These are phyloP conservation scores for Adiantum capillusveneris DNA, from an alignment of 75 land plant species.

Conservation along the genomic window DNA sequence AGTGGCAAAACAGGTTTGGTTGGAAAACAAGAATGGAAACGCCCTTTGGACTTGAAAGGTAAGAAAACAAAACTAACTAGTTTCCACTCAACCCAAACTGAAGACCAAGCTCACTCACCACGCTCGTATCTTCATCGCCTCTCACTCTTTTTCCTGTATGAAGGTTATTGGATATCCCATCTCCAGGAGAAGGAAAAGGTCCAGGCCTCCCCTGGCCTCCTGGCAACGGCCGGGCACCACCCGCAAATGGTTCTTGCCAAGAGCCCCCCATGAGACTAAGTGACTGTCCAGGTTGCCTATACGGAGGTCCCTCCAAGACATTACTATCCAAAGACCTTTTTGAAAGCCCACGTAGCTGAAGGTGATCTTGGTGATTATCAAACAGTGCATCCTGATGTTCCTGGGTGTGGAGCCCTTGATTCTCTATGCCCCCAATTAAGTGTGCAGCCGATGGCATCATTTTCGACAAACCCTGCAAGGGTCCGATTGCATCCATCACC, in stretches of 20 bases:
- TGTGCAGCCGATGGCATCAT: not conserved
- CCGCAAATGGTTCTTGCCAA: slow-evolving; percentile 30
- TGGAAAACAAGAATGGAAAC: not conserved
- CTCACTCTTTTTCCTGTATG: slow-evolving; percentile 20
- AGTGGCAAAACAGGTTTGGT: too few species aligned
- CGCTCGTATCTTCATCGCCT: slow-evolving; percentile 16
- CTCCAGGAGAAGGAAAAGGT: slow-evolving; percentile 13
- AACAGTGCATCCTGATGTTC: not conserved
- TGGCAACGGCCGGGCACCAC: slow-evolving; percentile 9
- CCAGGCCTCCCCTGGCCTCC: slow-evolving; percentile 28
- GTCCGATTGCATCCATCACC: not conserved
- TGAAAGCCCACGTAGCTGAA: not conserved
- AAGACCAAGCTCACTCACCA: not conserved
- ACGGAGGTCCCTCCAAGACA: not conserved
- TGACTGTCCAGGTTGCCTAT: not conserved
- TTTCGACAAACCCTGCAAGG: too few species aligned
- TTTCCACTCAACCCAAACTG: too few species aligned
- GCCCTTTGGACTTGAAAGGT: not conserved
- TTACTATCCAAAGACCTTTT: not conserved
- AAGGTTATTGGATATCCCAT: slow-evolving; percentile 11
- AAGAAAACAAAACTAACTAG: too few species aligned
- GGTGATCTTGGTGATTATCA: not conserved
- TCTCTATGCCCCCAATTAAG: not conserved
- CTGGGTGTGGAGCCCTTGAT: not conserved
- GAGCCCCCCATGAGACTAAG: slow-evolving; percentile 12